Base-by-base conservation (phyloP, 148 eudicot species). In the Fallopia convolvulus region DNA sequence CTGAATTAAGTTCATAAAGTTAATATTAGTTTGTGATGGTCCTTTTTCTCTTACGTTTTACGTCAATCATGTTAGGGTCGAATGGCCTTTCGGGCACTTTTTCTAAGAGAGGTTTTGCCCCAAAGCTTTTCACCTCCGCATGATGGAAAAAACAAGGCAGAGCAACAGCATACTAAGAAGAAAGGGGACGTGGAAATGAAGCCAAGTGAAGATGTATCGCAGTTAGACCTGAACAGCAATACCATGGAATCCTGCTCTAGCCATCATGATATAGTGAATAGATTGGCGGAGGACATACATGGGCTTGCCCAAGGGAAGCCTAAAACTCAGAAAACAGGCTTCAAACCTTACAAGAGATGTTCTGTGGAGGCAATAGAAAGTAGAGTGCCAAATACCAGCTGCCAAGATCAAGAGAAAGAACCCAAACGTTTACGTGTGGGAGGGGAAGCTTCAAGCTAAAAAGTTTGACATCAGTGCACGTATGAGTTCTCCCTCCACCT, bases 301-400 rank as follows among this genome's bases (percentile, higher is more conserved):
- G 63, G 86, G 75, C 81, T 83, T 53, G 84, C 85, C 30, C 84
- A 82, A n/a, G 85, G 81, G 65, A 90, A 89, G 82, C 83, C 84
- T 73, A 87, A 84, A 76, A 79, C 80, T 12, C 80, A 82, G 5
- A 85, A 80, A 86, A 92, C 94, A 72, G 99, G 99, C 13, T 95
- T 95, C 78, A 95, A 91, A 87, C 97, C 99, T 9, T 95, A 95
- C 80, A 92, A 92, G 83, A 87, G 99, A 84, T 95, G 97, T 77
- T 90, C 94, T 4, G 70, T 88, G 77, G 97, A 92, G 85, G 97
- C 91, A 26, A 86, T 84, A 65, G 97, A 89, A 65, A 82, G 82
- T 78, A 78, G 78, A 82, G 82, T 82, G 75, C 78, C 79, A 70
- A 80, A 75, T 39, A 77, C 75, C 40, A 77, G 80, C 75, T 52